Evolutionary conservation across 164 flowering plant genomes (phyloP).

Genomic region (Cinnamomum micranthum): DNA sequence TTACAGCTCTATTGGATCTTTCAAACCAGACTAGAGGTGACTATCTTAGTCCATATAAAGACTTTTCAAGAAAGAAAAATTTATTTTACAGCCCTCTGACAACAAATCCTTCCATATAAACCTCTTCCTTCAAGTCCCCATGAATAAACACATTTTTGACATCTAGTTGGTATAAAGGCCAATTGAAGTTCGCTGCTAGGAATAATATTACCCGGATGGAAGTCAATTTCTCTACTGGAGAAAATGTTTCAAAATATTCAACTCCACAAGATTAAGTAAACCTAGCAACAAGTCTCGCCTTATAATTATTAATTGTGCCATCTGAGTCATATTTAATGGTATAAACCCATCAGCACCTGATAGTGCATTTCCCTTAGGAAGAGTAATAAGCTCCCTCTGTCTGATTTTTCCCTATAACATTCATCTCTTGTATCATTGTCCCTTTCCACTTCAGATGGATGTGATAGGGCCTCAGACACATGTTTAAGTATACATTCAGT

Average conservation of each 20-base stretch:
- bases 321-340: not conserved
- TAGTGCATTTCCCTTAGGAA: not conserved
- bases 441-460: not conserved
- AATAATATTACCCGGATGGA: not conserved
- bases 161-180: not conserved
- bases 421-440: not conserved
- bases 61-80: not conserved
- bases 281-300: not conserved
- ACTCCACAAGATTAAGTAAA: too few relatives aligned
- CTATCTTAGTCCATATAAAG: not conserved
- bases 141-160: too few relatives aligned
- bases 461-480: not conserved
- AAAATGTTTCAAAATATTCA: too few relatives aligned
- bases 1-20: too few relatives aligned
- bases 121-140: too few relatives aligned
- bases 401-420: not conserved
- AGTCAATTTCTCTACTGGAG: too few relatives aligned
- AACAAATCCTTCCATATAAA: too few relatives aligned
- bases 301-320: too few relatives aligned
- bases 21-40: too few relatives aligned
- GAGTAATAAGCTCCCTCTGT: not conserved
- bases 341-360: not conserved
- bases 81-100: not conserved
- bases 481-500: too few relatives aligned
- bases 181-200: not conserved